A percentile compares a stretch with the other conserved stretches of the same genome.
Evolutionary conservation across 108 stramenopile genomes (phyloP).

Genomic region (Cyclostephanos tholiformis): DNA sequence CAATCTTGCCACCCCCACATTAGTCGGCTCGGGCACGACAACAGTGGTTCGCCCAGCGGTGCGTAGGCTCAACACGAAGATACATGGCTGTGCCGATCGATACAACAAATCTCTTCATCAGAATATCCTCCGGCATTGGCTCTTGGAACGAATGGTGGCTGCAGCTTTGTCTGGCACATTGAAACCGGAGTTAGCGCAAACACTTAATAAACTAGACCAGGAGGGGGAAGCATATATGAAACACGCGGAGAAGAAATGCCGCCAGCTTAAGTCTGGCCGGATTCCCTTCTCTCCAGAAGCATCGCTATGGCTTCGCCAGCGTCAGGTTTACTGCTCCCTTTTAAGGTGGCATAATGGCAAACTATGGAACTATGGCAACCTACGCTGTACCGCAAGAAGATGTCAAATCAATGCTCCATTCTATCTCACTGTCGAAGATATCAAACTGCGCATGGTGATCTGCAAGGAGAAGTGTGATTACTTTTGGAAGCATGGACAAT

Average conservation of each 20-base stretch:
- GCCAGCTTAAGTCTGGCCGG: constrained; percentile 13
- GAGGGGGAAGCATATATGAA: not conserved
- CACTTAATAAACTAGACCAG: not conserved
- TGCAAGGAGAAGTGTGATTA: constrained; percentile 24
- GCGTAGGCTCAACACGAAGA: constrained; percentile 14
- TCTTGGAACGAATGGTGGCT: not conserved
- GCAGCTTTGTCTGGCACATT: not conserved
- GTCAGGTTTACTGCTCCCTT: constrained; percentile 17
- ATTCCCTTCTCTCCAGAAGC: constrained; percentile 26
- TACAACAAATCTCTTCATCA: constrained; percentile 8
- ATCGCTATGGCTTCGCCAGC: constrained; percentile 16
- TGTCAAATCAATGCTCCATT: constrained; percentile 7
- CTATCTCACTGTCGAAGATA: not conserved
- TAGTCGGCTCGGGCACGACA: not conserved
- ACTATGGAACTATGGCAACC: constrained; percentile 14
- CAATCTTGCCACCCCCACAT: not conserved
- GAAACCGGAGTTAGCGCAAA: not conserved
- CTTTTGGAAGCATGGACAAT: constrained; percentile 10
- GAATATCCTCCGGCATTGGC: constrained; percentile 8
- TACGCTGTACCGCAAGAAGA: constrained; percentile 8
- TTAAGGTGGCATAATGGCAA: constrained; percentile 13
- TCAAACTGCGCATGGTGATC: not conserved
- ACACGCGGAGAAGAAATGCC: constrained; percentile 35
- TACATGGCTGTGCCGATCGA: not conserved
- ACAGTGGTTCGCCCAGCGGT: not conserved